phyloP scores from a whole-genome alignment of 1,139 yeast genomes.

The Sugiyamaella neomexicana region DNA sequence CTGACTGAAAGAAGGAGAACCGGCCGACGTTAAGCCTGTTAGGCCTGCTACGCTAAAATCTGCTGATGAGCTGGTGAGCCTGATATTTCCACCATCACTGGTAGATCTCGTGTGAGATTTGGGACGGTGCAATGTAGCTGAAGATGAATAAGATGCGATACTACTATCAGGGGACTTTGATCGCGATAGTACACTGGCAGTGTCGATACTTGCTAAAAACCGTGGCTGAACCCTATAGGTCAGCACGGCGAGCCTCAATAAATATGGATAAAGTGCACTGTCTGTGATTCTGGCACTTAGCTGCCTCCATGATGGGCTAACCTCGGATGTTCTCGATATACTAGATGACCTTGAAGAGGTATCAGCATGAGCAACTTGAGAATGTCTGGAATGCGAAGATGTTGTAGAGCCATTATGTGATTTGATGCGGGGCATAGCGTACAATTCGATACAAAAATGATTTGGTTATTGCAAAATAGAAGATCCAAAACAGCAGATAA shows the following conservation, averaged over 20 bases:
- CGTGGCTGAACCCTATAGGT: conserved; percentile 39
- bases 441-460: no score
- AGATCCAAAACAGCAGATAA: no score
- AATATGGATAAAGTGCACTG: conserved; percentile 36
- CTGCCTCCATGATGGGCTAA: conserved; percentile 28
- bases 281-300: conserved; percentile 32
- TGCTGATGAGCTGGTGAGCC: neutral
- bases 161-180: conserved; percentile 12
- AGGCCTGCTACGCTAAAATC: conserved; percentile 1
- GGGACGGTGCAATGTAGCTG: neutral
- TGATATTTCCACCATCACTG: conserved; percentile 8
- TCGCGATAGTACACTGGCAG: conserved; percentile 1
- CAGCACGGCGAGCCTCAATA: conserved; percentile 38
- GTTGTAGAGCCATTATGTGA: conserved; percentile 1
- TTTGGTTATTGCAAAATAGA: neutral
- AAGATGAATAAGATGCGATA: neutral
- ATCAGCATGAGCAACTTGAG: neutral
- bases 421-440: conserved; percentile 3
- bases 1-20: conserved; percentile 31
- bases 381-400: neutral
- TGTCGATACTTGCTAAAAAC: conserved; percentile 21
- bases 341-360: conserved; percentile 9
- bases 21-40: conserved; percentile 1
- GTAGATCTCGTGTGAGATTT: conserved; percentile 14
- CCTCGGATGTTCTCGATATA: conserved; percentile 7